Base-by-base conservation (phyloP, 2,329 filamentous ascomycete species). In the Clonostachys chloroleuca region DNA sequence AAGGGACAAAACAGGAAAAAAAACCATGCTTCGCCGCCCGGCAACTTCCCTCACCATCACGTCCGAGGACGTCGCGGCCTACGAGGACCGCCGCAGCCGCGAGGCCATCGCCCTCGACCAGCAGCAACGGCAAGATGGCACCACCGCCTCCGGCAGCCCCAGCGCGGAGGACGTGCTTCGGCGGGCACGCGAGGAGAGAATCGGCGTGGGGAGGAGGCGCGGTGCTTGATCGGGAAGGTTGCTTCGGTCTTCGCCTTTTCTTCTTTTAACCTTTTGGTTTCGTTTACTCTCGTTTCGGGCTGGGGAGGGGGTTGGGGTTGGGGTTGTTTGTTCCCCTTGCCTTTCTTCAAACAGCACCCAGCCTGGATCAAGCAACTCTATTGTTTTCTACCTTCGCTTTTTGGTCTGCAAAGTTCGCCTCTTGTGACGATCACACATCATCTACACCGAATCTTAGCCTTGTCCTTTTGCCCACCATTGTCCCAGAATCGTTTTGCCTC, bases 31-130 rank as follows among this genome's bases (percentile, higher is more conserved):
- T 55, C 81, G 83, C 56, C 80, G 86, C 42, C 77, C 81, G 14
- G 77, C 86, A 12, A 90, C 86, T 42, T 78, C 79, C 13, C 80
- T 90, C 52, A 72, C 77, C 47, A 77, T 89, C 53, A 89, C 85
- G 3, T 73, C 81, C 43, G 83, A 87, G 59, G 86, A 90, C 63
- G 74, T 89, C 37, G 82, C 84, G 37, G 72, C 78, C 46, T 89
- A 87, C 67, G 85, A 89, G 59, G 83, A 85, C 61, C 74, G 75
- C 30, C 77, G 82, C 51, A 70, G 68, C 20, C 65, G 65, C 46
- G 65, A 73, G 51, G 68, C 66, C 34, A 60, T 57, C 18, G 61
- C 59, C 10, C 59, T 61, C 16, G 65, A 68, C 44, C 56, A 61
- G 39, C 17, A 43, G 39, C 40, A 47, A 51, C 54, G 13, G 53